Evolutionary conservation across 2,329 filamentous ascomycete species (phyloP).

Genomic region (Fusarium setosum): DNA sequence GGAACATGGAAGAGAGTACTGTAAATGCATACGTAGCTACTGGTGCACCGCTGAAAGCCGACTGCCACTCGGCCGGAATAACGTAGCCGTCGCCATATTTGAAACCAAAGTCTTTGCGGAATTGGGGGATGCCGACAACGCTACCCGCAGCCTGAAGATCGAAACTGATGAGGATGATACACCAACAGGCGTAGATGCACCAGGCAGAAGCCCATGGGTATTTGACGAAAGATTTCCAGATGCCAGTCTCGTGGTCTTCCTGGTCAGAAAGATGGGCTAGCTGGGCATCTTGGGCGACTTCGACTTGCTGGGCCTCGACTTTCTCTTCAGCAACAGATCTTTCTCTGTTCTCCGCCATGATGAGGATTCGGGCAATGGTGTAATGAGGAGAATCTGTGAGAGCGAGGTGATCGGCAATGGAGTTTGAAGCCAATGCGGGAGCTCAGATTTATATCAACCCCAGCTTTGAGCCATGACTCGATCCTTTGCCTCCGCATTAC

Average conservation of each 20-base stretch:
- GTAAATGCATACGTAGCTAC: slow-evolving; percentile 28
- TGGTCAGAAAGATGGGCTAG: slow-evolving; percentile 18
- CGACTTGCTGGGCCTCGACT: slow-evolving; percentile 5
- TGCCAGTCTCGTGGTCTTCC: slow-evolving; percentile 24
- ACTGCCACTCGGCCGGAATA: slow-evolving; percentile 29
- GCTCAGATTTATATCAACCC: not conserved
- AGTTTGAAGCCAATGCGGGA: not conserved
- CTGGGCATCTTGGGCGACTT: slow-evolving; percentile 12
- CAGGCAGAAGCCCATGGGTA: slow-evolving; percentile 24
- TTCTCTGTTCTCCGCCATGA: not conserved
- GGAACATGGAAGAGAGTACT: not conserved
- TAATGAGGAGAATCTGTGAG: too few species aligned
- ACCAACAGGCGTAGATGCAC: slow-evolving; percentile 32
- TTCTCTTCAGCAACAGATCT: not conserved
- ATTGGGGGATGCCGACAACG: slow-evolving; percentile 28
- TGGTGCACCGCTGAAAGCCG: slow-evolving; percentile 26
- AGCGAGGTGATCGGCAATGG: not conserved
- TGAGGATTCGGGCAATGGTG: not conserved
- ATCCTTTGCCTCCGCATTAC: too few species aligned
- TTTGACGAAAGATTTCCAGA: slow-evolving; percentile 10
- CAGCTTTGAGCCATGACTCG: not conserved
- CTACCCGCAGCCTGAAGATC: slow-evolving; percentile 28
- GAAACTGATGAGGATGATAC: slow-evolving; percentile 31
- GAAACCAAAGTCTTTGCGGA: slow-evolving; percentile 31
- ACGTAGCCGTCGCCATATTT: slow-evolving; percentile 22